Percentiles rank a stretch among this genome's conserved stretches.
These are phyloP conservation scores for Trebouxia sp. DNA, from an alignment of 139 green algal species.

Conservation along the genomic window DNA sequence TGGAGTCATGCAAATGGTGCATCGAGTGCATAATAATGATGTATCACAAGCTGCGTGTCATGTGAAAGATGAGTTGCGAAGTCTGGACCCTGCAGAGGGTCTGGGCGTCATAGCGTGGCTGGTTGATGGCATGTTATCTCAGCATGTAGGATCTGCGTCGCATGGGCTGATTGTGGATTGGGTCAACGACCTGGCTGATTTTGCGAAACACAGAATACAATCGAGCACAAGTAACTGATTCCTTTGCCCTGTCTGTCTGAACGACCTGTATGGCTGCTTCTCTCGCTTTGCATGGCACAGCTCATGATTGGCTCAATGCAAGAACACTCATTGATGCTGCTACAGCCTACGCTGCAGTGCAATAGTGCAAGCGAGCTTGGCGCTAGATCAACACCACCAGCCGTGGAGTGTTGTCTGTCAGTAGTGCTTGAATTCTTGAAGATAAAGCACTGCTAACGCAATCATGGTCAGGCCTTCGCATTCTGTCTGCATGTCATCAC, in stretches of 20 bases:
- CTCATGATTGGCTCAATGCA: no score
- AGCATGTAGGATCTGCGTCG: neutral
- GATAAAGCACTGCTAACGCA: no score
- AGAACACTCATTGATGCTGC: no score
- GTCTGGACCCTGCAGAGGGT: constrained; percentile 1
- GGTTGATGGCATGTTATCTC: constrained; percentile 5
- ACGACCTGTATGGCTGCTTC: neutral
- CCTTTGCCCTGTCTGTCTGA: neutral
- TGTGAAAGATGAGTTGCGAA: neutral
- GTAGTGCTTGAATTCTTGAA: no score
- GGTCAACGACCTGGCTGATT: constrained; percentile 2
- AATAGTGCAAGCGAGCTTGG: no score
- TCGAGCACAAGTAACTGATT: neutral
- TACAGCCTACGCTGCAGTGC: no score
- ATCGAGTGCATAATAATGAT: constrained; percentile 7
- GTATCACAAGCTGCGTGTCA: neutral
- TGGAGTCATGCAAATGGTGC: neutral
- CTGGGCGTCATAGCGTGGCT: constrained; percentile 2
- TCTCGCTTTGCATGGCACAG: no score
- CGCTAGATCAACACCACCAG: no score
- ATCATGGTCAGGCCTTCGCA: no score
- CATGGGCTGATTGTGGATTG: neutral
- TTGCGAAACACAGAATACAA: constrained; percentile 5
- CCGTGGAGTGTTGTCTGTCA: no score
- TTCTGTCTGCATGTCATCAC: no score